phyloP scores from a whole-genome alignment of 179 eudicot species.

The Silene vulgaris region DNA sequence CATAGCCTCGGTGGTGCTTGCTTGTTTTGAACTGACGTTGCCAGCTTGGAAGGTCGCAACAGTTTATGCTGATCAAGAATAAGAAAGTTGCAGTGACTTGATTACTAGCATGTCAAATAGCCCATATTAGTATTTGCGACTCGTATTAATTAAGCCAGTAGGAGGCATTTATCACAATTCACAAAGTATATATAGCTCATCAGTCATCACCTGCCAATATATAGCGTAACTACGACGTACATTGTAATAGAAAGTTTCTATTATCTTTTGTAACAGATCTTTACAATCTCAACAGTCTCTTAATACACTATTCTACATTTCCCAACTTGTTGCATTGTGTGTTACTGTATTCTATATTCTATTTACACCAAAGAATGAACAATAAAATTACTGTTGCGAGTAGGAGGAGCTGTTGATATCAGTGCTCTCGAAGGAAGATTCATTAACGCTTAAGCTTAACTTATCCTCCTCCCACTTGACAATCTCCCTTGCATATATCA shows the following conservation, averaged over 20 bases:
- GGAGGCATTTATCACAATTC: neutral
- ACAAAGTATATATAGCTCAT: neutral
- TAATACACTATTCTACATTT: neutral
- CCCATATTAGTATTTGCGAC: neutral
- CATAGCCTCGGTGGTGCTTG: neutral
- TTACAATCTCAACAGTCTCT: neutral
- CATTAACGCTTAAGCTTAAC: conserved; percentile 25
- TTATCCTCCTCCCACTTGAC: conserved; percentile 62
- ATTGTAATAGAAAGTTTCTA: neutral
- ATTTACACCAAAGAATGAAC: conserved; percentile 11
- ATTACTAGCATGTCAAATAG: neutral
- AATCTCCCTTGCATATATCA: conserved; percentile 55
- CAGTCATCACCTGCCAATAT: neutral
- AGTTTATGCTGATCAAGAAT: neutral
- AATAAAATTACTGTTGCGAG: neutral
- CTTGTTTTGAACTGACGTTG: neutral
- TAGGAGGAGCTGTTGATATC: conserved; percentile 26
- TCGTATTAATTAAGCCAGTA: neutral
- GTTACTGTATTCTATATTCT: neutral
- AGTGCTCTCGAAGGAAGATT: conserved; percentile 32
- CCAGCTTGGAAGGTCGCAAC: conserved; percentile 1
- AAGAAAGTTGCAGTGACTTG: neutral
- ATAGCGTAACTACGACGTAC: neutral
- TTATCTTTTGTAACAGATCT: neutral
- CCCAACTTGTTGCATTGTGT: neutral